Evolutionary conservation across 176 grass and related monocot species (phyloP), one percentile per base, ranked within the genome.

Genomic region (Hsuehochloa calcarea): DNA sequence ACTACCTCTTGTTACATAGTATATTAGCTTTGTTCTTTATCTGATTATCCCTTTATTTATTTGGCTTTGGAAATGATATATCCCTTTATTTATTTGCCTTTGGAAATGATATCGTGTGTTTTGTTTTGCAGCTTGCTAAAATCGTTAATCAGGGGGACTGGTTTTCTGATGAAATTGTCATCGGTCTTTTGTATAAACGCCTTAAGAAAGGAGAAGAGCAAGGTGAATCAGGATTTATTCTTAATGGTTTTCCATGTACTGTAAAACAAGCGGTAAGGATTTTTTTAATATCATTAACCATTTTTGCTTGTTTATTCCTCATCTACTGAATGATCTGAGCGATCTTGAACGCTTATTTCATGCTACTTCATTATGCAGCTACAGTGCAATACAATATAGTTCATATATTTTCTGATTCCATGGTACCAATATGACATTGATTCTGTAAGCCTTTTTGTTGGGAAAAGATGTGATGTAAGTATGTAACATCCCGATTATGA

Each of bases 171-270:
- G 96, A 99, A 85, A 99, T 99, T 64, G 94, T 99, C 65, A 70
- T 99, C 71, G 89, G 85, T 74, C 84, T 99, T 34, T 89, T 99
- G 61, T 94, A 86, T 35, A 94, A 96, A 78, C 80, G 89, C 20
- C 91, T 96, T 41, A 85, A 87, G 82, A 81, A 94, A 89, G 93
- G 90, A 86, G 85, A 88, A 92, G 84, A 87, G 47, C 76, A 96
- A 11, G 93, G 90, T 1, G 93, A 99, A 96, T 99, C 91, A 17
- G 93, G 96, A 78, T 99, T 96, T 89, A 96, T 99, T 82, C 96
- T 99, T 16, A 93, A 99, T 88, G 91, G 96, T 38, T 99, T 96
- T 77, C 93, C 96, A 27, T 84, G 96, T 39, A 96, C 96, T n/a
- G 91, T 96, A 77, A 94, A 86, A 54, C 93, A 99, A 91, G 96